These are phyloP conservation scores for Corrigiola litoralis DNA, from an alignment of 179 eudicot genomes.

Conservation along the genomic window DNA sequence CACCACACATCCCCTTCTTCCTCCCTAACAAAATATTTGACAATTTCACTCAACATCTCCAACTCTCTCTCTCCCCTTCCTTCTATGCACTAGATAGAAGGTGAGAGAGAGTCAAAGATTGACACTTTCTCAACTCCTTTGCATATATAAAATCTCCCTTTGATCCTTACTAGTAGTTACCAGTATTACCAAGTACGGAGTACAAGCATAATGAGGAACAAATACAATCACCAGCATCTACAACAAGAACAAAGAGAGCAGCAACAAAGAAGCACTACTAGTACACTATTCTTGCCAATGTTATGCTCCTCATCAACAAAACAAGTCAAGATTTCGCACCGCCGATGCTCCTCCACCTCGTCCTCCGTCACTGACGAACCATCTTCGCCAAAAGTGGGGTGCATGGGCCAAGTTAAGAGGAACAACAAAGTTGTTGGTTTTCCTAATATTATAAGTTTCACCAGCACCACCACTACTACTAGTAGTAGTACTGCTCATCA, in stretches of 20 bases:
- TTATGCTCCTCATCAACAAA: conserved; percentile 54
- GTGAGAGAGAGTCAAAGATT: not conserved
- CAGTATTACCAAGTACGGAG: not conserved
- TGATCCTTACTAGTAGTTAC: not conserved
- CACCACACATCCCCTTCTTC: not conserved
- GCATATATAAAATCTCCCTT: not conserved
- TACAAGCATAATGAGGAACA: conserved; percentile 17
- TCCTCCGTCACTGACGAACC: conserved; percentile 32
- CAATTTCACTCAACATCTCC: not conserved
- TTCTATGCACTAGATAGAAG: not conserved
- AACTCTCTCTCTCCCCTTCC: not conserved
- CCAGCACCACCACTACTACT: conserved; percentile 3
- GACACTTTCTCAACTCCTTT: not conserved
- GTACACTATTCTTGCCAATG: conserved; percentile 60
- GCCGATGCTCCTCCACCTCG: conserved; percentile 20
- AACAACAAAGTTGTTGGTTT: conserved; percentile 45
- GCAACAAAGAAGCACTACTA: too few species aligned
- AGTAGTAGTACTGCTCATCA: not conserved
- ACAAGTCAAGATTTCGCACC: conserved; percentile 33
- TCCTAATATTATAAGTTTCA: conserved; percentile 25
- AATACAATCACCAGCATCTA: conserved; percentile 16
- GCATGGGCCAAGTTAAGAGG: conserved; percentile 63
- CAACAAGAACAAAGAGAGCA: conserved; percentile 15
- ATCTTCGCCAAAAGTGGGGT: conserved; percentile 59
- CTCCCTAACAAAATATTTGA: conserved; percentile 13